Evolutionary conservation across 2,329 filamentous ascomycete species (phyloP), one percentile per base, ranked within the genome.

Genomic region (Fusarium sp.): DNA sequence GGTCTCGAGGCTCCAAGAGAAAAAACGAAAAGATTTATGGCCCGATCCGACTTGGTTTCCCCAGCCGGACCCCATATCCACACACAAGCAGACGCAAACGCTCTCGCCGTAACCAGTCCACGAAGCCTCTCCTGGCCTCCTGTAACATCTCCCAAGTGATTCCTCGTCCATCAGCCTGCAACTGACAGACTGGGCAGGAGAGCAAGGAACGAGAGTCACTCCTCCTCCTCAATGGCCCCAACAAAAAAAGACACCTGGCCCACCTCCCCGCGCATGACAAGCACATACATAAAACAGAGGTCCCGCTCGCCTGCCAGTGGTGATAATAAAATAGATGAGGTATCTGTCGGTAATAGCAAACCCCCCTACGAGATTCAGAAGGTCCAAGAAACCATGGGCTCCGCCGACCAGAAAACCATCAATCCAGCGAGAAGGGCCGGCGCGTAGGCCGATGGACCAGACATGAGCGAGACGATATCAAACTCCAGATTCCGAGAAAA

Each of bases 21-120:
- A 82, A 82, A 81, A 82, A 81, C 74, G 77, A 82, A 79, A 82
- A 81, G 77, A 82, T 83, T 78, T 82, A 83, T 83, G 78, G 82
- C 81, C 80, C 82, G 82, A 79, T 77, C 67, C 74, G 60, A 64
- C 72, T 58, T 46, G 65, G 68, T 73, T 71, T 58, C 58, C 73
- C 69, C 58, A 70, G 65, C 26, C 72, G 55, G 62, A 54, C 64
- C 65, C 73, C 72, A 66, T 68, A 67, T 73, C 70, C 71, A 72
- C 66, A 64, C 71, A 73, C 70, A 75, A 65, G 67, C 65, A 66
- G 53, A 67, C 72, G 56, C 69, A 71, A 65, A 70, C 62, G 64
- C 71, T 59, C 69, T 61, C 57, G 65, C 60, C 67, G 58, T 68
- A 56, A 65, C 61, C 69, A 65, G 65, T 65, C 72, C 62, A 65